These are phyloP conservation scores for Talaromyces verruculosus DNA, from an alignment of 2,329 filamentous ascomycete species.

Conservation along the genomic window DNA sequence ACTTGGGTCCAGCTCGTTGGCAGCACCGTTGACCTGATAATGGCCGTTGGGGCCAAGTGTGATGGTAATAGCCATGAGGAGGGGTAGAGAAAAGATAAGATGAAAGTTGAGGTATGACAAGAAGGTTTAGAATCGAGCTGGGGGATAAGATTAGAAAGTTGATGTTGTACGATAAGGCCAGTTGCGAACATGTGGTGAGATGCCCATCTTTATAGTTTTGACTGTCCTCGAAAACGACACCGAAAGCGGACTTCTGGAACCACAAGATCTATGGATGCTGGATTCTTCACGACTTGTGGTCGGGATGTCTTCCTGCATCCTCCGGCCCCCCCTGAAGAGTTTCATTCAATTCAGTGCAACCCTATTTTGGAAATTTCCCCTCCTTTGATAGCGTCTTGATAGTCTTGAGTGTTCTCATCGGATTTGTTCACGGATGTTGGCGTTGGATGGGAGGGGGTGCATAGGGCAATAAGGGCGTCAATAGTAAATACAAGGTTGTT, in stretches of 20 bases:
- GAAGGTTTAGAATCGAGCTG: not conserved
- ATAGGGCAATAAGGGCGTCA: not conserved
- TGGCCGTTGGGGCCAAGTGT: conserved; percentile 16
- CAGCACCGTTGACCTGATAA: conserved; percentile 15
- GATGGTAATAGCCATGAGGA: conserved; percentile 16
- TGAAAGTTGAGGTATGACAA: not conserved
- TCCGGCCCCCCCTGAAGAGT: not conserved
- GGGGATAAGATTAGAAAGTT: not conserved
- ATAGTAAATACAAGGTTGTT: not conserved
- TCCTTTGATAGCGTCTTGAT: not conserved
- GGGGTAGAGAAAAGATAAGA: not conserved
- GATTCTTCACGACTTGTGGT: not conserved
- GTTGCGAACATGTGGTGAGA: not conserved
- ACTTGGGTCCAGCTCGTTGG: not conserved
- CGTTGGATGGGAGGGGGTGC: not conserved
- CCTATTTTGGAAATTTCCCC: not conserved
- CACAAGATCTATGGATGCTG: not conserved
- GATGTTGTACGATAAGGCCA: not conserved
- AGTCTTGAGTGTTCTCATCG: not conserved
- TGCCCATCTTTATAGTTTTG: not conserved
- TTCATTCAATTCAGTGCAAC: not conserved
- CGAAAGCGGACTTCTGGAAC: not conserved
- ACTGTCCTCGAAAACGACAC: not conserved
- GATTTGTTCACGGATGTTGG: not conserved
- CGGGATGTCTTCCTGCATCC: not conserved